Base-by-base conservation (phyloP, 176 grass and related monocot species). In the Ananas comosus region DNA sequence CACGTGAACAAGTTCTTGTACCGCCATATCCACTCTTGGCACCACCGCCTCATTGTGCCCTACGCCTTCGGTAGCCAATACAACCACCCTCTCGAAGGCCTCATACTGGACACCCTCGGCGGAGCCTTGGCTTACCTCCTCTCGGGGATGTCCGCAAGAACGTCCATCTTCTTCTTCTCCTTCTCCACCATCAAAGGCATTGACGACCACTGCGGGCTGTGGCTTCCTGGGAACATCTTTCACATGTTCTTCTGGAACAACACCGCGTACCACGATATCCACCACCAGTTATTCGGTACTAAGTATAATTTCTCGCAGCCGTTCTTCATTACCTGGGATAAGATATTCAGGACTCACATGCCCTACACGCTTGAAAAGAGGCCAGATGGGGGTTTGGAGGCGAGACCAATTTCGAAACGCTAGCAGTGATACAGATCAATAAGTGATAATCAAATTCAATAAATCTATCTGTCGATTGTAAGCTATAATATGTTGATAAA, bases 301-400 rank as follows among this genome's bases (percentile, higher is more conserved):
- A 67, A 67, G 33, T 67, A 67, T n/a, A 67, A 67, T 33, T 67
- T 67, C 33, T 67, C 65, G 42, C 65, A 67, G 42, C 65, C 65
- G 14, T 67, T 67, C 65, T 67, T 67, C 65, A 48, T 67, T 13
- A 67, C 65, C 3, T 67, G 65, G 65, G 65, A 67, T 67, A 67
- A 67, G 33, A 67, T 67, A 10, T 33, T 67, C 2, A 33, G 65
- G 17, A 67, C 65, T 17, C 65, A 67, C 2, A 48, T 67, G 65
- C 33, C 65, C 17, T 67, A 67, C 65, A 67, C 24, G 4, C 33
- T 67, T 9, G 16, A 49, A 33, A 49, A 67, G 42, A 67, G 65
- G 13, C 13, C 27, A 11, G 65, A 9, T 49, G 65, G 65, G n/a
- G 65, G 65, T 9, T n/a, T 67, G 6, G 29, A 67, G n/a, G 65